Evolutionary conservation across 768 basidiomycete species (phyloP).

Genomic region (Trametes cinnabarina): DNA sequence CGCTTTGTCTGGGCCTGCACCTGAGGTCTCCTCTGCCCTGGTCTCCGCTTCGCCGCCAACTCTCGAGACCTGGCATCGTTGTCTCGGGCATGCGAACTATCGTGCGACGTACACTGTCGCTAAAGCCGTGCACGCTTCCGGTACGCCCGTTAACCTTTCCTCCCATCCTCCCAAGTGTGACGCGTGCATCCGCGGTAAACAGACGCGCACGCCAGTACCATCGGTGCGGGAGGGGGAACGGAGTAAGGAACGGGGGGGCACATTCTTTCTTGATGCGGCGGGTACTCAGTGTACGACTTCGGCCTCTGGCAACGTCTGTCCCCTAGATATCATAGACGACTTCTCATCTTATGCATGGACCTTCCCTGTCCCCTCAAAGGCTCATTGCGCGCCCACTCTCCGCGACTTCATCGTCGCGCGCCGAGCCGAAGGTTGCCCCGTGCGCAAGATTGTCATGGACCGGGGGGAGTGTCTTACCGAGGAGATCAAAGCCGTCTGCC

Average conservation of each 20-base stretch:
- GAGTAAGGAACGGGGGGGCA: conserved; percentile 21
- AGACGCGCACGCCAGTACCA: conserved; percentile 34
- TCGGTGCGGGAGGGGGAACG: conserved; percentile 25
- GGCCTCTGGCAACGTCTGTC: conserved; percentile 10
- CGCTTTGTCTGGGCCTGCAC: conserved; percentile 1
- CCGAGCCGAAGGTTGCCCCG: conserved; percentile 24
- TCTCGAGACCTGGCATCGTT: conserved; percentile 26
- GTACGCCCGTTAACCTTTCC: conserved; percentile 27
- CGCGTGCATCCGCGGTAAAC: conserved; percentile 39
- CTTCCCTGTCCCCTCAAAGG: conserved; percentile 34
- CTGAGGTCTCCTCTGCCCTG: background rate
- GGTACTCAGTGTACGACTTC: conserved; percentile 1
- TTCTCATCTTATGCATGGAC: conserved; percentile 30
- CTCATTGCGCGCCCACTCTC: conserved; percentile 24
- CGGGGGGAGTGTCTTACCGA: conserved; percentile 26
- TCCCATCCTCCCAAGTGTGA: conserved; percentile 30
- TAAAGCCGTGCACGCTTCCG: conserved; percentile 5
- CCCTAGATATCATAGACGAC: conserved; percentile 38
- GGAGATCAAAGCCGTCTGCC: background rate
- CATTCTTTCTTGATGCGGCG: conserved; percentile 34
- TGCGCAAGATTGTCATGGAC: conserved; percentile 21
- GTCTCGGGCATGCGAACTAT: conserved; percentile 27
- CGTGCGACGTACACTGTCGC: conserved; percentile 18
- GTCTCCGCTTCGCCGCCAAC: background rate
- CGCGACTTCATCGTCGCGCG: conserved; percentile 30